A percentile compares a stretch with the other conserved stretches of the same genome.
Evolutionary conservation across 768 basidiomycete species (phyloP).

Genomic region (Brasilioporus rufonigricans): DNA sequence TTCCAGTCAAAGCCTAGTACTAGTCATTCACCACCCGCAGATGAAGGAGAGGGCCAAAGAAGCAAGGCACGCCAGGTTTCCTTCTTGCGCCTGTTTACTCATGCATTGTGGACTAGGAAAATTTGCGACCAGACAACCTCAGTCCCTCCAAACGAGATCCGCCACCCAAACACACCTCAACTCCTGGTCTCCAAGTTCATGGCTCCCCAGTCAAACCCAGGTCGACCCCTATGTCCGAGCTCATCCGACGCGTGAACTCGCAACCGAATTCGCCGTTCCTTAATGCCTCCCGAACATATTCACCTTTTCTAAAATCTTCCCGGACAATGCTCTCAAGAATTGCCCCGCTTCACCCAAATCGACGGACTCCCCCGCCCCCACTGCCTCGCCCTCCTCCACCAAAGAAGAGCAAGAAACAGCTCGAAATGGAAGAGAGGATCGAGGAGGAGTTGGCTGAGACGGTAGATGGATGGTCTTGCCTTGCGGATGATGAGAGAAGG

Average conservation of each 20-base stretch:
- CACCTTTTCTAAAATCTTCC: conserved; percentile 65
- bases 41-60: conserved; percentile 5
- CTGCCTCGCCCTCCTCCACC: conserved; percentile 66
- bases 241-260: conserved; percentile 70
- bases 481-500: conserved; percentile 43
- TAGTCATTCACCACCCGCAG: neutral
- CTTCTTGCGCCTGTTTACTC: neutral
- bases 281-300: conserved; percentile 41
- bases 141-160: conserved; percentile 1
- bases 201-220: conserved; percentile 51
- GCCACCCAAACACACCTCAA: conserved; percentile 6
- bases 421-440: conserved; percentile 74
- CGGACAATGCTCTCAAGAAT: conserved; percentile 61
- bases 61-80: conserved; percentile 14
- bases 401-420: conserved; percentile 79
- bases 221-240: conserved; percentile 67
- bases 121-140: conserved; percentile 3
- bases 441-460: conserved; percentile 76
- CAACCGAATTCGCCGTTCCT: conserved; percentile 56
- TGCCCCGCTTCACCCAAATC: conserved; percentile 73
- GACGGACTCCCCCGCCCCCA: conserved; percentile 71
- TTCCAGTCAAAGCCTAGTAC: neutral
- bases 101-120: conserved; percentile 12
- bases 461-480: conserved; percentile 59
- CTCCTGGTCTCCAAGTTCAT: conserved; percentile 13